Percentiles rank a stretch among this genome's conserved stretches.
These are phyloP conservation scores for Zalaria sp. DNA, from an alignment of 2,329 filamentous ascomycete species.

Conservation along the genomic window DNA sequence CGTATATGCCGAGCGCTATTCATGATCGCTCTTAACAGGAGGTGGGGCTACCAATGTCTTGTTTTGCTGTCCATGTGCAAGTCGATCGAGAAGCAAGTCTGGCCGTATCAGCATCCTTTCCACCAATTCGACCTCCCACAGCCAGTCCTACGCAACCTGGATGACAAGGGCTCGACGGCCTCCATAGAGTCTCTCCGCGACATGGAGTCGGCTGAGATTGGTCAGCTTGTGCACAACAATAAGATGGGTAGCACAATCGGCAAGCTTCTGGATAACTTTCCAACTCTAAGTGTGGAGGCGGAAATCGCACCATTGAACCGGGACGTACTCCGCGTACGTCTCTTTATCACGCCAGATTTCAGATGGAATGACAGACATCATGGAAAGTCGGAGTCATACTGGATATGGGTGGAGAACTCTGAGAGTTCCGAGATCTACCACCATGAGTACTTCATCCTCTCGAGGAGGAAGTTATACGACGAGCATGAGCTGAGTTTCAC, in stretches of 20 bases:
- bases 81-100: constrained; percentile 90
- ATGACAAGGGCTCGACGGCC: constrained; percentile 58
- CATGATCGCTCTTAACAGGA: constrained; percentile 89
- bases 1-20: constrained; percentile 91
- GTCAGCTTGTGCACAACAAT: constrained; percentile 78
- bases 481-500: constrained; percentile 98
- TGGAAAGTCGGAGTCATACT: constrained; percentile 90
- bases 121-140: constrained; percentile 87
- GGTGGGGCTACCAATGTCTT: constrained; percentile 91
- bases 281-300: constrained; percentile 76
- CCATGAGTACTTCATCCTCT: constrained; percentile 92
- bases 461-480: constrained; percentile 76
- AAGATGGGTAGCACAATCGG: constrained; percentile 71
- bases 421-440: constrained; percentile 97
- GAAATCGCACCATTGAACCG: constrained; percentile 93
- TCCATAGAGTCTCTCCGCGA: constrained; percentile 78
- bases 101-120: constrained; percentile 89
- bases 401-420: constrained; percentile 98
- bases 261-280: constrained; percentile 78
- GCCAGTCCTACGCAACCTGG: constrained; percentile 69
- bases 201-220: constrained; percentile 87
- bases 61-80: constrained; percentile 87
- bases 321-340: constrained; percentile 81
- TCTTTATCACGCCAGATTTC: constrained; percentile 81
- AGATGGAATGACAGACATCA: constrained; percentile 89